Evolutionary conservation across 305 asterid genomes (phyloP).

Genomic region (Plantago rigida): DNA sequence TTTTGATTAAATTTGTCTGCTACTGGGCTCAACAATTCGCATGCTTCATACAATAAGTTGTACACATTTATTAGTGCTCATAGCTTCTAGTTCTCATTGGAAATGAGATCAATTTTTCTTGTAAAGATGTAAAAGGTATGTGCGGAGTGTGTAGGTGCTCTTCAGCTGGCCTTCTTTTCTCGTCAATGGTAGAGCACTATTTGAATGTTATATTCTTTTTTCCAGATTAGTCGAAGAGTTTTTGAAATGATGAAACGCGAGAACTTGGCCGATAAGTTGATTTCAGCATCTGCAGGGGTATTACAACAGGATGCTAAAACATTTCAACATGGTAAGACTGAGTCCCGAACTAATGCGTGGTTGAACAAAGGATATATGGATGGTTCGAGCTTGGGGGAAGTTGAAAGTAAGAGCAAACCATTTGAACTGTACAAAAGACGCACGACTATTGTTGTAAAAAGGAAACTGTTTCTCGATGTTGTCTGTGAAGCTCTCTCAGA

Average conservation of each 20-base stretch:
- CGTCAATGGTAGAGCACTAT: background rate
- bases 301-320: constrained; percentile 25
- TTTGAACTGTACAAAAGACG: constrained; percentile 84
- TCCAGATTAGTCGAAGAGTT: constrained; percentile 81
- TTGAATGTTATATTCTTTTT: constrained; percentile 13
- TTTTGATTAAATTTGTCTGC: too few relatives aligned
- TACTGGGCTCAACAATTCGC: too few relatives aligned
- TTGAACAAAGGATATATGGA: constrained; percentile 33
- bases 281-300: constrained; percentile 29
- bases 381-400: constrained; percentile 26
- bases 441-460: constrained; percentile 62
- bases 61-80: too few relatives aligned
- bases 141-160: too few relatives aligned
- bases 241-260: constrained; percentile 58
- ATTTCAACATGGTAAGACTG: constrained; percentile 30
- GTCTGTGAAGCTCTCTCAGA: constrained; percentile 81
- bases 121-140: too few relatives aligned
- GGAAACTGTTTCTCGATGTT: constrained; percentile 60
- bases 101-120: too few relatives aligned
- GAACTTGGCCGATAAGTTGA: constrained; percentile 35
- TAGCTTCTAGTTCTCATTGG: too few relatives aligned
- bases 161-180: too few relatives aligned
- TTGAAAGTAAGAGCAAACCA: constrained; percentile 41
- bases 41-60: too few relatives aligned
- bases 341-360: constrained; percentile 28